Conservation (phyloP, 2,329 filamentous ascomycete species). For the Didymella sp. region DNA sequence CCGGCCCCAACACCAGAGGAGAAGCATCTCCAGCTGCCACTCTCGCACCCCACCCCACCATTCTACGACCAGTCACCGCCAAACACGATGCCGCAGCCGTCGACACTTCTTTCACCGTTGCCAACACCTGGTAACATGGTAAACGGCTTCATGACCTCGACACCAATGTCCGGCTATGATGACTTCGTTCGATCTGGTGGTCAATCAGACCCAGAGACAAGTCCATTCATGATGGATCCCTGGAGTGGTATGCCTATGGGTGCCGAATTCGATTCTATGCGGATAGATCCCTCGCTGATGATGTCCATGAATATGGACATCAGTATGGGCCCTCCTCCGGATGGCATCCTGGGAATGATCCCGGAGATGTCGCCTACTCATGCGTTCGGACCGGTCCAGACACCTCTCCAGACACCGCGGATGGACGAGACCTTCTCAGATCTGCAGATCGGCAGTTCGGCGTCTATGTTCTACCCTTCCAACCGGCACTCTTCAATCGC, state of each 20-base stretch:
- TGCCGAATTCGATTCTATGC: slow-evolving; percentile 53
- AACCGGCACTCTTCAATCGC: slow-evolving; percentile 52
- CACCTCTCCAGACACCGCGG: slow-evolving; percentile 56
- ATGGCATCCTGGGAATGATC: slow-evolving; percentile 56
- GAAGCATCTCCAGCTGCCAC: slow-evolving; percentile 36
- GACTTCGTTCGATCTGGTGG: slow-evolving; percentile 54
- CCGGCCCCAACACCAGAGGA: slow-evolving; percentile 45
- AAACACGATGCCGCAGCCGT: slow-evolving; percentile 39
- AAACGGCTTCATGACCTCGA: slow-evolving; percentile 53
- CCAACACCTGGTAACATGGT: slow-evolving; percentile 48
- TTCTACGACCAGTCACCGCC: slow-evolving; percentile 53
- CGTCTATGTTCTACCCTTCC: slow-evolving; percentile 51
- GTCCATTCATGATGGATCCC: slow-evolving; percentile 58
- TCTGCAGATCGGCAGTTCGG: slow-evolving; percentile 54
- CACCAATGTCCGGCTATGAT: slow-evolving; percentile 56
- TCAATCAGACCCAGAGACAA: slow-evolving; percentile 52
- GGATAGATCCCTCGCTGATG: slow-evolving; percentile 55
- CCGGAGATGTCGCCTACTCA: slow-evolving; percentile 51
- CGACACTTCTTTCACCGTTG: slow-evolving; percentile 48
- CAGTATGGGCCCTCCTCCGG: slow-evolving; percentile 48
- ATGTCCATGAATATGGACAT: slow-evolving; percentile 56
- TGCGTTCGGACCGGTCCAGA: slow-evolving; percentile 52
- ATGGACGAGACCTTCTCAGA: slow-evolving; percentile 58
- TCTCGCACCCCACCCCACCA: slow-evolving; percentile 45
- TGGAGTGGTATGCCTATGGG: slow-evolving; percentile 57